These are phyloP conservation scores for Phytophthora tubulina DNA, from an alignment of 352 stramenopile genomes.

Conservation along the genomic window DNA sequence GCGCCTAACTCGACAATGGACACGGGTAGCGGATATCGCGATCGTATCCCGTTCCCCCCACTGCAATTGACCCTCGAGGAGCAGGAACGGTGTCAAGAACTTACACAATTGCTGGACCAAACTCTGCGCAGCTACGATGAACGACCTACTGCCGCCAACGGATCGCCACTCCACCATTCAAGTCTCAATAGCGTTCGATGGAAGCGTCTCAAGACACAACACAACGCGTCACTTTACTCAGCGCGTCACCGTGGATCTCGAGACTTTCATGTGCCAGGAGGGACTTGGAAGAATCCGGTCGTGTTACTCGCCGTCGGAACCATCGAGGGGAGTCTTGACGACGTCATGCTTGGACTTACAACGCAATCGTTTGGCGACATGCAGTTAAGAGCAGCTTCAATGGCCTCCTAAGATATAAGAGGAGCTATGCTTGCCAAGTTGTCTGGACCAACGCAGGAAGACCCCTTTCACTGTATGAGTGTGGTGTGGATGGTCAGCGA, in stretches of 20 bases:
- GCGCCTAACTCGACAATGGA: conserved; percentile 7
- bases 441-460: conserved; percentile 44
- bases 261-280: conserved; percentile 13
- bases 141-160: conserved; percentile 5
- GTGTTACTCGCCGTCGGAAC: conserved; percentile 30
- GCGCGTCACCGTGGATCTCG: conserved; percentile 5
- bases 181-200: conserved; percentile 18
- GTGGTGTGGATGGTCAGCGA: conserved; percentile 61
- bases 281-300: conserved; percentile 20
- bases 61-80: conserved; percentile 28
- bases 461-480: conserved; percentile 57
- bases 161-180: conserved; percentile 29
- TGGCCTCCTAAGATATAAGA: conserved; percentile 25
- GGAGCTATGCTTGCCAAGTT: conserved; percentile 59
- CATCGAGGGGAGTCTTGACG: conserved; percentile 25
- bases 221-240: conserved; percentile 33
- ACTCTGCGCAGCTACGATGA: conserved; percentile 36
- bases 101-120: conserved; percentile 34
- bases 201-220: conserved; percentile 34
- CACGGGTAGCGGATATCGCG: conserved; percentile 21
- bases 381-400: conserved; percentile 24
- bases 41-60: conserved; percentile 20
- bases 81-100: conserved; percentile 28
- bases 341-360: conserved; percentile 36
- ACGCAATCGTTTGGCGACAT: conserved; percentile 25